Conservation (phyloP, 768 basidiomycete species). For the Sistotremastrum niveocremeum region DNA sequence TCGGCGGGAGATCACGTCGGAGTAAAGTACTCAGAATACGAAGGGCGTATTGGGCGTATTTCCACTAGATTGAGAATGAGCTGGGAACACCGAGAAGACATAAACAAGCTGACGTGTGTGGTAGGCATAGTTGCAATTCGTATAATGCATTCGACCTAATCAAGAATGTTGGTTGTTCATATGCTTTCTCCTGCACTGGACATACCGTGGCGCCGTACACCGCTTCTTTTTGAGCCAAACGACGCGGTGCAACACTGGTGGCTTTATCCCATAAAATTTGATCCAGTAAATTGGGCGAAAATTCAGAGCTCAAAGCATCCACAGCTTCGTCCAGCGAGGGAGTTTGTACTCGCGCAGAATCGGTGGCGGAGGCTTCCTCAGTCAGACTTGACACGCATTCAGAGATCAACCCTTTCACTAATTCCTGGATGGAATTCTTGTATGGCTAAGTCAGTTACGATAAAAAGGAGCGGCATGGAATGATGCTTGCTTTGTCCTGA, state of each 20-base stretch:
- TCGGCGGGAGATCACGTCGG: constrained; percentile 43
- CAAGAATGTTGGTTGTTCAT: constrained; percentile 2
- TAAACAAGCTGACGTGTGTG: constrained; percentile 49
- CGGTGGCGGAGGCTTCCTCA: constrained; percentile 53
- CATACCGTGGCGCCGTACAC: constrained; percentile 39
- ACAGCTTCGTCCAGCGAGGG: constrained; percentile 36
- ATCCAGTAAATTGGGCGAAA: constrained; percentile 31
- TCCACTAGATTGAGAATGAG: constrained; percentile 41
- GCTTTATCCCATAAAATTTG: constrained; percentile 30
- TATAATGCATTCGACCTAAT: constrained; percentile 46
- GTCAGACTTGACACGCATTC: constrained; percentile 47
- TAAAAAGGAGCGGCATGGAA: not conserved
- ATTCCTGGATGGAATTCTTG: constrained; percentile 66
- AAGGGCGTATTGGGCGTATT: constrained; percentile 62
- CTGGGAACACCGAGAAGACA: not conserved
- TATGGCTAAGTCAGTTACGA: not conserved
- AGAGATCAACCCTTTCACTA: constrained; percentile 46
- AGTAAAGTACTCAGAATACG: constrained; percentile 48
- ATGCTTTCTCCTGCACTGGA: not conserved
- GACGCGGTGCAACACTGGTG: constrained; percentile 24
- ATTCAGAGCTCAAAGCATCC: constrained; percentile 34
- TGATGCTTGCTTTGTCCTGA: constrained; percentile 58
- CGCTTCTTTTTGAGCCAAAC: constrained; percentile 30
- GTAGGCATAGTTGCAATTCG: constrained; percentile 43
- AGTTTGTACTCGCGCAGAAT: constrained; percentile 38